phyloP scores from a whole-genome alignment of 129 eudicot genomes.

The Gnaphalium uliginosum region DNA sequence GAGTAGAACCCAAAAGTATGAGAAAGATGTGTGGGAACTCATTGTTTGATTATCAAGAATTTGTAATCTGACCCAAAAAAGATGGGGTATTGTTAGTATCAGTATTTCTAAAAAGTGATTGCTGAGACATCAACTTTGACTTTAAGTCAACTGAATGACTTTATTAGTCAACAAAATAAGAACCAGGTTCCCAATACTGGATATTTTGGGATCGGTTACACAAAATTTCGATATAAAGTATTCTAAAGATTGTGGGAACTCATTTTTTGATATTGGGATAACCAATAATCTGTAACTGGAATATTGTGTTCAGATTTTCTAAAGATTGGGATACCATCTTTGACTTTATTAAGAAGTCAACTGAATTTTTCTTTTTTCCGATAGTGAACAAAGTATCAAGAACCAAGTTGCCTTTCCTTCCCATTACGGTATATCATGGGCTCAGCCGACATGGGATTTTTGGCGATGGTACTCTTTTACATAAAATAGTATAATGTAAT shows the following conservation, averaged over 20 bases:
- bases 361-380: no score
- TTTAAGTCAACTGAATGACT: conserved; percentile 11
- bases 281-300: no score
- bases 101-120: not conserved
- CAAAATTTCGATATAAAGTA: no score
- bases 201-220: no score
- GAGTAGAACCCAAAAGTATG: conserved; percentile 22
- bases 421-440: not conserved
- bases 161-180: conserved; percentile 13
- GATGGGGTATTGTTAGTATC: not conserved
- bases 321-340: no score
- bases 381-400: no score
- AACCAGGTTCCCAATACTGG: not conserved
- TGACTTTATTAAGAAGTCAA: no score
- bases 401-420: not conserved
- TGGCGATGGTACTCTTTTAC: not conserved
- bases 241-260: no score
- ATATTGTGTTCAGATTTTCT: no score
- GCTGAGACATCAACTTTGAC: conserved; percentile 26
- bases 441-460: not conserved
- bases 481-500: no score
- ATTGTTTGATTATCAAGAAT: conserved; percentile 19
- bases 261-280: no score
- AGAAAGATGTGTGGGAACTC: conserved; percentile 24
- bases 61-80: conserved; percentile 2